Percentiles rank a stretch among this genome's conserved stretches.
phyloP scores from a whole-genome alignment of 306 rosid genomes.

The Lagenaria siceraria region DNA sequence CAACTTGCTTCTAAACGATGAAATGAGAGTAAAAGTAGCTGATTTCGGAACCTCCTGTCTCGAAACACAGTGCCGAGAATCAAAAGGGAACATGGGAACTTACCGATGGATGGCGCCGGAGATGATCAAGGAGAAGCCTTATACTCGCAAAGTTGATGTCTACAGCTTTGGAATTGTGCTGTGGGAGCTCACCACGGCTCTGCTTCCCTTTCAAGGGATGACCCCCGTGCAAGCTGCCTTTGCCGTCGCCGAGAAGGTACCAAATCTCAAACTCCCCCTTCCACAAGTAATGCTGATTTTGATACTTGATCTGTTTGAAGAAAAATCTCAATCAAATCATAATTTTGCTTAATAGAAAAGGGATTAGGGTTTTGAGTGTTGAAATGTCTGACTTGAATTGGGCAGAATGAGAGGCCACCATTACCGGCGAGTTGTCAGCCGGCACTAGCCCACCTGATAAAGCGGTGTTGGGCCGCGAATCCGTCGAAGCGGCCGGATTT shows the following conservation, averaged over 20 bases:
- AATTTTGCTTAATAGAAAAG: neutral
- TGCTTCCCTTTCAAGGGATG: slow-evolving; percentile 97
- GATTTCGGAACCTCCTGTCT: slow-evolving; percentile 97
- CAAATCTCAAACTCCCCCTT: neutral
- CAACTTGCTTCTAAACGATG: slow-evolving; percentile 88
- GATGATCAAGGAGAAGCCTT: slow-evolving; percentile 88
- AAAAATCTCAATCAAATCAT: neutral
- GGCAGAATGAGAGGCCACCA: slow-evolving; percentile 97
- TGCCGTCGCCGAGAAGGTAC: slow-evolving; percentile 94
- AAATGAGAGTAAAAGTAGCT: slow-evolving; percentile 96
- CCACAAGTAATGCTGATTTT: neutral
- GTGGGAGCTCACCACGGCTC: slow-evolving; percentile 89
- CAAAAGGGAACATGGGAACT: slow-evolving; percentile 97
- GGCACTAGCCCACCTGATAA: slow-evolving; percentile 77
- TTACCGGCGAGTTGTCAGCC: slow-evolving; percentile 93
- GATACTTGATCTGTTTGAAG: neutral
- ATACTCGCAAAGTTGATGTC: slow-evolving; percentile 79
- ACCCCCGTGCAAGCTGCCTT: slow-evolving; percentile 99
- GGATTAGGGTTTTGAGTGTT: neutral
- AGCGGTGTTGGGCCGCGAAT: slow-evolving; percentile 87
- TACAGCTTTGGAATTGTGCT: slow-evolving; percentile 94
- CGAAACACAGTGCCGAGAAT: slow-evolving; percentile 71
- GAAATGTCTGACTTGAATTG: neutral
- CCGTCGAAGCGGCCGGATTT: slow-evolving; percentile 96
- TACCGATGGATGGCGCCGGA: slow-evolving; percentile 99